These are phyloP conservation scores for Talaromyces sp. DNA, from an alignment of 2,329 filamentous ascomycete genomes.

Conservation along the genomic window DNA sequence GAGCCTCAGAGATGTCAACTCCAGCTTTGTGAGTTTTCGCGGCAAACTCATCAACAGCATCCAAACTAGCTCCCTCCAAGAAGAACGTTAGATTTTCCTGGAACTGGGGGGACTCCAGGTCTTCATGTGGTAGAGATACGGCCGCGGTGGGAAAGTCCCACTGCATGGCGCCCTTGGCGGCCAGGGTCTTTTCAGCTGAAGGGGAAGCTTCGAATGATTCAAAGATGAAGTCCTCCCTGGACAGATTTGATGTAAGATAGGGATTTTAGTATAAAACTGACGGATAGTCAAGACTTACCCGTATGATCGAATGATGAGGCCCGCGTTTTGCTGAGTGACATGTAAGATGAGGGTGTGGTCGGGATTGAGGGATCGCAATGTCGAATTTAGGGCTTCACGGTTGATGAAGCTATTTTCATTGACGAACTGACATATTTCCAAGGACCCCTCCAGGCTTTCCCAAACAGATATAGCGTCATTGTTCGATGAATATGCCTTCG, in stretches of 20 bases:
- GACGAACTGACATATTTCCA: no score
- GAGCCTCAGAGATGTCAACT: constrained; percentile 46
- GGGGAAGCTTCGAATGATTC: constrained; percentile 63
- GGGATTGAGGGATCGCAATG: no score
- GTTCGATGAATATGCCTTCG: constrained; percentile 19
- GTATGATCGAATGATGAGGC: no score
- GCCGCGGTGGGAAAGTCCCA: constrained; percentile 60
- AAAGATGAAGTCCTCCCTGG: constrained; percentile 42
- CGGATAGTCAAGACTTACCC: no score
- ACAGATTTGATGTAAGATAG: neutral
- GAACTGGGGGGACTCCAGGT: constrained; percentile 28
- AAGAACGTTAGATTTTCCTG: neutral
- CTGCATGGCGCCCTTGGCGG: constrained; percentile 49
- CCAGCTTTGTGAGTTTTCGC: constrained; percentile 4
- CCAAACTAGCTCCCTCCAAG: constrained; percentile 7
- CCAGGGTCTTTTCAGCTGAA: constrained; percentile 50
- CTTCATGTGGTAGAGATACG: constrained; percentile 43
- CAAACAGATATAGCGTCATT: constrained; percentile 12
- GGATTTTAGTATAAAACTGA: no score
- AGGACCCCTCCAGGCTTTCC: no score
- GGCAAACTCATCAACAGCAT: neutral
- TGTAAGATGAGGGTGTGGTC: no score
- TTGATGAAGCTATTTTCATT: no score
- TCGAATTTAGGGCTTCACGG: no score
- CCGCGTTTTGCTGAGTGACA: no score